phyloP scores from a whole-genome alignment of 129 eudicot species.

The Lonicera japonica region DNA sequence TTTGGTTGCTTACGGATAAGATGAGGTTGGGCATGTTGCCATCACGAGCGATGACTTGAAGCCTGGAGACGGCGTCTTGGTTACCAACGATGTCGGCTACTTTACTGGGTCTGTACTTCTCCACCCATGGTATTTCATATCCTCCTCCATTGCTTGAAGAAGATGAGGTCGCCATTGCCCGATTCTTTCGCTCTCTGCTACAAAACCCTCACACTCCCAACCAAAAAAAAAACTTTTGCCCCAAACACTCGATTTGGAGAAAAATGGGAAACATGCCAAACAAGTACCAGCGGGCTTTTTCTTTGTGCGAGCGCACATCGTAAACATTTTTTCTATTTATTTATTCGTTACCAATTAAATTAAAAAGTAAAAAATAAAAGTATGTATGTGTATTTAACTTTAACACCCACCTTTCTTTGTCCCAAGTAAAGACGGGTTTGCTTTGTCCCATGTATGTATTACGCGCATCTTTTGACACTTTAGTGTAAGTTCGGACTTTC shows the following conservation, averaged over 20 bases:
- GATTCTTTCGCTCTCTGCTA: not conserved
- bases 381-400: too few species aligned
- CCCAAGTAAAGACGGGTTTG: too few species aligned
- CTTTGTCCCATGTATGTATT: too few species aligned
- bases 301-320: too few species aligned
- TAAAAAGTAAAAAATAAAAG: too few species aligned
- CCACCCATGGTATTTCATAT: slow-evolving; percentile 94
- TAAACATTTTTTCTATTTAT: too few species aligned
- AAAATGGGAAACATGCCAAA: slow-evolving; percentile 9
- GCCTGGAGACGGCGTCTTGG: slow-evolving; percentile 87
- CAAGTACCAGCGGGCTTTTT: too few species aligned
- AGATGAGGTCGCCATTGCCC: slow-evolving; percentile 43
- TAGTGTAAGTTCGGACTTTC: too few species aligned
- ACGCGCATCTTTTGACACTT: too few species aligned
- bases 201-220: slow-evolving; percentile 17
- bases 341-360: too few species aligned
- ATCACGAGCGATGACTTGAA: slow-evolving; percentile 89
- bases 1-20: slow-evolving; percentile 52
- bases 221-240: too few species aligned
- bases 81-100: slow-evolving; percentile 91
- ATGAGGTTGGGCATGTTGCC: slow-evolving; percentile 98
- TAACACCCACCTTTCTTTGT: too few species aligned
- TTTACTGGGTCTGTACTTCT: slow-evolving; percentile 84
- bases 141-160: slow-evolving; percentile 40
- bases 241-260: slow-evolving; percentile 32